These are phyloP conservation scores for Trichoderma sp. DNA, from an alignment of 2,329 filamentous ascomycete genomes.

Conservation along the genomic window DNA sequence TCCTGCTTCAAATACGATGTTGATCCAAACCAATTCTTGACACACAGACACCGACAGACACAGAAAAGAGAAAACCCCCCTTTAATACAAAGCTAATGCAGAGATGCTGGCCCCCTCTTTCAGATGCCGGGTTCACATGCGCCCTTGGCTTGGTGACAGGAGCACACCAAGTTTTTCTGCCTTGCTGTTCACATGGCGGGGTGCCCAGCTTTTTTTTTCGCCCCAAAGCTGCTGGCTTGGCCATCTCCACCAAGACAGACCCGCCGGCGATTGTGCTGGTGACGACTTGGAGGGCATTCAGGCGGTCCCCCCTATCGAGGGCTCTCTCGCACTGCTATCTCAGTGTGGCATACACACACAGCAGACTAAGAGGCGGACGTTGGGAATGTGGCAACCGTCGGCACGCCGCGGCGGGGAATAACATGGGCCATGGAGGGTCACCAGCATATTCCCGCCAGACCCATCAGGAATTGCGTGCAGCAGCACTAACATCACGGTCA, in stretches of 20 bases:
- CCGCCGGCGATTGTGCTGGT: neutral
- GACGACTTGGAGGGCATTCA: neutral
- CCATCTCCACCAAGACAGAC: neutral
- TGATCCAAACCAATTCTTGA: neutral
- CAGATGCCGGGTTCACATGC: neutral
- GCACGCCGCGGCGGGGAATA: neutral
- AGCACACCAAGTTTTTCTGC: neutral
- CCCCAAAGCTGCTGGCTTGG: neutral
- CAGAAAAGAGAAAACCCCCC: neutral
- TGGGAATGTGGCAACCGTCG: neutral
- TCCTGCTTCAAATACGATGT: neutral
- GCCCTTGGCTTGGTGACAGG: neutral
- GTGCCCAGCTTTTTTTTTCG: neutral
- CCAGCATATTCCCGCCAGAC: neutral
- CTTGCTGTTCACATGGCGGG: neutral
- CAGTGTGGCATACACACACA: neutral
- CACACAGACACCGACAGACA: neutral
- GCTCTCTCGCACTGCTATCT: neutral
- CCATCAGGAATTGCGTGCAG: neutral
- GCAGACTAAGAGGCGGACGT: neutral
- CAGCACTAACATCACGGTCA: neutral
- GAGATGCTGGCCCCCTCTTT: neutral
- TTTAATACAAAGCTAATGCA: neutral
- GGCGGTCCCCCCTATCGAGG: neutral
- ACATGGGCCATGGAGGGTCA: neutral